A percentile compares a stretch with the other conserved stretches of the same genome.
Evolutionary conservation across 2,329 filamentous ascomycete genomes (phyloP).

Genomic region (Aspergillus pseudoterreus): DNA sequence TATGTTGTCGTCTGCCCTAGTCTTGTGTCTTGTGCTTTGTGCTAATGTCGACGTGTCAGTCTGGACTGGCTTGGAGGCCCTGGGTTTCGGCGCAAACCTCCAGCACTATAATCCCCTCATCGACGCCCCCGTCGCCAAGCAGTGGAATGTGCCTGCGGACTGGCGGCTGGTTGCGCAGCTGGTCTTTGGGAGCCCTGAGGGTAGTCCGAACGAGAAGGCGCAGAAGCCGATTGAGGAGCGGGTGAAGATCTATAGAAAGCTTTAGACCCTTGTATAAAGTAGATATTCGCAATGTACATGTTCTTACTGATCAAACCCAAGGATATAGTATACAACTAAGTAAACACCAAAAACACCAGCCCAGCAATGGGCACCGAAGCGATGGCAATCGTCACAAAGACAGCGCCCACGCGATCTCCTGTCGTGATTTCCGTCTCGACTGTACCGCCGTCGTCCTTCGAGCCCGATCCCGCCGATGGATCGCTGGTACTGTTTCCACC

Average conservation of each 20-base stretch:
- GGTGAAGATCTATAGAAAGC: slow-evolving; percentile 58
- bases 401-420: slow-evolving; percentile 38
- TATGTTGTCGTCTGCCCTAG: slow-evolving; percentile 21
- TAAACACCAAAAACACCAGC: not conserved
- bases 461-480: slow-evolving; percentile 29
- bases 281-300: not conserved
- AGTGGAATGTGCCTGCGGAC: slow-evolving; percentile 66
- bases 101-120: slow-evolving; percentile 93
- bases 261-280: slow-evolving; percentile 1
- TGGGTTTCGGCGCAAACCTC: slow-evolving; percentile 81
- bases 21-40: not conserved
- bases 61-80: slow-evolving; percentile 78
- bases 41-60: slow-evolving; percentile 32
- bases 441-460: not conserved
- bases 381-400: slow-evolving; percentile 29
- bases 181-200: slow-evolving; percentile 67
- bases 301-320: no score
- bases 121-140: slow-evolving; percentile 64
- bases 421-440: slow-evolving; percentile 19
- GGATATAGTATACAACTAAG: not conserved
- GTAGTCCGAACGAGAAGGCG: slow-evolving; percentile 59
- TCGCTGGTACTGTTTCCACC: slow-evolving; percentile 53
- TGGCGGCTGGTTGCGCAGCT: slow-evolving; percentile 82
- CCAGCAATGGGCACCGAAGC: not conserved
- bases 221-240: slow-evolving; percentile 63